Evolutionary conservation across 1,139 yeast genomes (phyloP).

Genomic region (Pichia inconspicua): DNA sequence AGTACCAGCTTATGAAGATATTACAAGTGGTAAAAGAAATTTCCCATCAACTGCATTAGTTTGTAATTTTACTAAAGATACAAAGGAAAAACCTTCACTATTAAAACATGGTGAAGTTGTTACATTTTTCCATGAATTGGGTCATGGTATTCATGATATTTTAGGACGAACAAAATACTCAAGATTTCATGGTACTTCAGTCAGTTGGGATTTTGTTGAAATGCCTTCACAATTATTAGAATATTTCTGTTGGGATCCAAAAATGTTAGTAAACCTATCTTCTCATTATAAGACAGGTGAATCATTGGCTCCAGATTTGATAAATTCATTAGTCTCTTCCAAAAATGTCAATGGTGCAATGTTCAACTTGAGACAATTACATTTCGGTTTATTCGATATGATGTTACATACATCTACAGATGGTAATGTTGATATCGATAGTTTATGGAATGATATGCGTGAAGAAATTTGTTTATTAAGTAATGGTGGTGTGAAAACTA

Average conservation of each 20-base stretch:
- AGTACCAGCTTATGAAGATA: constrained; percentile 49
- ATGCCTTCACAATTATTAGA: constrained; percentile 88
- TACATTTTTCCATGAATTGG: constrained; percentile 84
- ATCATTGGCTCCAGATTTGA: constrained; percentile 48
- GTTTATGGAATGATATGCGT: constrained; percentile 58
- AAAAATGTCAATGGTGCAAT: constrained; percentile 74
- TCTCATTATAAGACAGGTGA: constrained; percentile 55
- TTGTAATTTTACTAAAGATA: constrained; percentile 78
- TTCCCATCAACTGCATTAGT: constrained; percentile 73
- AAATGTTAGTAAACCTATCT: constrained; percentile 51
- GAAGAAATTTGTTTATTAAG: constrained; percentile 50
- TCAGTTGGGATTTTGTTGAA: constrained; percentile 80
- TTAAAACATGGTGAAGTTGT: constrained; percentile 72
- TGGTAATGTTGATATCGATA: constrained; percentile 40
- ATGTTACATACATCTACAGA: constrained; percentile 49
- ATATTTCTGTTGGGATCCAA: constrained; percentile 77
- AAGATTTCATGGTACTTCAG: constrained; percentile 68
- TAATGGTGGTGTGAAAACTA: constrained; percentile 46
- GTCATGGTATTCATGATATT: constrained; percentile 80
- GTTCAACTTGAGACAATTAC: constrained; percentile 64
- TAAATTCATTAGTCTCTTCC: constrained; percentile 53
- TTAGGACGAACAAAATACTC: constrained; percentile 59
- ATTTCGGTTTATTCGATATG: constrained; percentile 73
- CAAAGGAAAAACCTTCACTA: constrained; percentile 62
- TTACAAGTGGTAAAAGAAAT: constrained; percentile 40